Percentiles rank a stretch among this genome's conserved stretches.
Evolutionary conservation across 2,329 filamentous ascomycete genomes (phyloP).

Genomic region (Tolypocladium tundrense): DNA sequence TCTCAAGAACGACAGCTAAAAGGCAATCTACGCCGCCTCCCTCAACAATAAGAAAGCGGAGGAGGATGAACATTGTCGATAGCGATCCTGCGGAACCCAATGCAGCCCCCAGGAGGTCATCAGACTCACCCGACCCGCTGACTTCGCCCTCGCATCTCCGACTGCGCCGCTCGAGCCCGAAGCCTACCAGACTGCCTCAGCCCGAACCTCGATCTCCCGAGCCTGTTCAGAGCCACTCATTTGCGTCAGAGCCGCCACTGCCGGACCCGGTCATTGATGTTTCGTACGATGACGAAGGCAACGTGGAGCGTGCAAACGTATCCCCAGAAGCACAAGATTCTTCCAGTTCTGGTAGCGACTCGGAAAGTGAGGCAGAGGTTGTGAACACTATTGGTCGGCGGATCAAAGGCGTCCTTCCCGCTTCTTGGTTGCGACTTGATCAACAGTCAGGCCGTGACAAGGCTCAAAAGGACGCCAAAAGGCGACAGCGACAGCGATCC

Average conservation of each 20-base stretch:
- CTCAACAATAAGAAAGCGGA: slow-evolving; percentile 19
- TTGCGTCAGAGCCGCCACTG: not conserved
- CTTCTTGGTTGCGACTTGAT: slow-evolving; percentile 56
- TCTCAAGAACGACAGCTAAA: slow-evolving; percentile 10
- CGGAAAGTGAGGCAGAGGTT: slow-evolving; percentile 30
- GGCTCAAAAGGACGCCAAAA: slow-evolving; percentile 15
- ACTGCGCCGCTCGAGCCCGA: not conserved
- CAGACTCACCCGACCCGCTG: not conserved
- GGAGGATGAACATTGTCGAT: slow-evolving; percentile 17
- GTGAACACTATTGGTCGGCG: slow-evolving; percentile 30
- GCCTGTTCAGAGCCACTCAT: not conserved
- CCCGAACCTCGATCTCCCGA: not conserved
- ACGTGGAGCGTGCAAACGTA: slow-evolving; percentile 1
- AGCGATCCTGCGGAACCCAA: slow-evolving; percentile 19
- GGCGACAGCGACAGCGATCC: slow-evolving; percentile 19
- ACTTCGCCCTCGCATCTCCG: not conserved
- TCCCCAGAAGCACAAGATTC: slow-evolving; percentile 2
- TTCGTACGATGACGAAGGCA: slow-evolving; percentile 14
- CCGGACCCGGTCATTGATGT: slow-evolving; percentile 4
- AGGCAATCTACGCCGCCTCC: slow-evolving; percentile 12
- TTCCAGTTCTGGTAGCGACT: slow-evolving; percentile 15
- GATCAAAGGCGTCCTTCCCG: slow-evolving; percentile 53
- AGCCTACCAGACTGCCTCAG: not conserved
- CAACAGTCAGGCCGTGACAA: slow-evolving; percentile 28
- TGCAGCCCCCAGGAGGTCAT: no score